Percentiles rank a stretch among this genome's conserved stretches.
phyloP scores from a whole-genome alignment of 1,284 basidiomycete genomes.

The Leucoagaricus sp. region DNA sequence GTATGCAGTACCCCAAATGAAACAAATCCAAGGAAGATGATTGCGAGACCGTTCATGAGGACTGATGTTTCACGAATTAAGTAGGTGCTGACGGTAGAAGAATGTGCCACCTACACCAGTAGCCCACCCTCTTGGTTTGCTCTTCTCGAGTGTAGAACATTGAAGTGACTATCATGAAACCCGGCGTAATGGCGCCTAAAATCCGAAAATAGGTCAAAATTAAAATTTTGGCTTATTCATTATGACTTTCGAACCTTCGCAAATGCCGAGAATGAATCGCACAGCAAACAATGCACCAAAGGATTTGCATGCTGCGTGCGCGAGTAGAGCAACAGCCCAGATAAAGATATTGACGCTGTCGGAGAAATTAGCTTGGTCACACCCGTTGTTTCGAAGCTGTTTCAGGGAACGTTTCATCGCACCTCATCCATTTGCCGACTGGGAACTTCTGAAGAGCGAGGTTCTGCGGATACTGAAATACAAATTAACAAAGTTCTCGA shows the following conservation, averaged over 20 bases:
- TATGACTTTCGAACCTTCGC: slow-evolving; percentile 50
- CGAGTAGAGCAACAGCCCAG: slow-evolving; percentile 66
- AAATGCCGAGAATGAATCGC: slow-evolving; percentile 70
- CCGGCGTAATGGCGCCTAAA: slow-evolving; percentile 78
- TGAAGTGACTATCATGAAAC: slow-evolving; percentile 66
- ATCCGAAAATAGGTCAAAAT: background rate
- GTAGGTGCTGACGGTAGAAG: background rate
- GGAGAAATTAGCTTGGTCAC: background rate
- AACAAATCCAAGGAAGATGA: slow-evolving; percentile 73
- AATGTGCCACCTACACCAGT: slow-evolving; percentile 60
- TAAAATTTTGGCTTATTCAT: background rate
- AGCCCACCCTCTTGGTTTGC: slow-evolving; percentile 72
- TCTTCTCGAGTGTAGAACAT: slow-evolving; percentile 79
- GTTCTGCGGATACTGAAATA: slow-evolving; percentile 72
- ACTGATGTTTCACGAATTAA: slow-evolving; percentile 35
- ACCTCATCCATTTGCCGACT: slow-evolving; percentile 86
- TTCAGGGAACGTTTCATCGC: slow-evolving; percentile 1
- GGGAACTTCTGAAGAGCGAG: slow-evolving; percentile 77
- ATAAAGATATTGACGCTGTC: slow-evolving; percentile 67
- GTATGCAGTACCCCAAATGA: slow-evolving; percentile 68
- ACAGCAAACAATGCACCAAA: slow-evolving; percentile 72
- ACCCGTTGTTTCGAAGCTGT: background rate
- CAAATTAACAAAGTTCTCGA: slow-evolving; percentile 22
- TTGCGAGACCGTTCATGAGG: slow-evolving; percentile 62
- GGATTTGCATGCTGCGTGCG: slow-evolving; percentile 71